Evolutionary conservation across 257 asterid species (phyloP).

Genomic region (Ballota nigra): DNA sequence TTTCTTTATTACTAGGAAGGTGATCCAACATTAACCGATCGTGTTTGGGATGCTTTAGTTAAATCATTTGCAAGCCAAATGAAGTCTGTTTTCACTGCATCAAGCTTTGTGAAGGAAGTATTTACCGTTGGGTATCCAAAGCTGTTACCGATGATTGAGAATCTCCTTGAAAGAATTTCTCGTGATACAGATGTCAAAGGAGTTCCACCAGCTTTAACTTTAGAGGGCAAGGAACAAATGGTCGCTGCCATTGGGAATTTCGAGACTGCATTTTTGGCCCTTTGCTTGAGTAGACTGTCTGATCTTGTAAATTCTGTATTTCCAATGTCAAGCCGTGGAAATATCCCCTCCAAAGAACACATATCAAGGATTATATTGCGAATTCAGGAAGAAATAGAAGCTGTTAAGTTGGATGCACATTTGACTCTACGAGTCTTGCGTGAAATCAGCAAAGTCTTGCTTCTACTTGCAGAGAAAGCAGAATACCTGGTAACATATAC

Average conservation of each 20-base stretch:
- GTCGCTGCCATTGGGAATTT: constrained; percentile 66
- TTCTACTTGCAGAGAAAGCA: constrained; percentile 79
- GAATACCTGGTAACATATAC: constrained; percentile 65
- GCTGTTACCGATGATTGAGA: constrained; percentile 74
- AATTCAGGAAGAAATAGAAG: constrained; percentile 93
- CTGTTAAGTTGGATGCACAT: constrained; percentile 84
- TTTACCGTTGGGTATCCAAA: constrained; percentile 94
- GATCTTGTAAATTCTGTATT: constrained; percentile 86
- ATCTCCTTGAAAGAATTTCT: constrained; percentile 88
- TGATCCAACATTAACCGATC: constrained; percentile 83
- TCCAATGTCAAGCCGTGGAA: constrained; percentile 87
- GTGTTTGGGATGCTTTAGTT: constrained; percentile 89
- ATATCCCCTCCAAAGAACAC: constrained; percentile 81
- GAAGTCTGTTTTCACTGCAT: constrained; percentile 91
- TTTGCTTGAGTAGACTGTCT: constrained; percentile 73
- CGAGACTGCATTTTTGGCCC: constrained; percentile 77
- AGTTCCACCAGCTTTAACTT: constrained; percentile 83
- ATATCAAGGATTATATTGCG: constrained; percentile 64
- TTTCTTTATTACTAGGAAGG: constrained; percentile 50
- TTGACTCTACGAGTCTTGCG: constrained; percentile 86
- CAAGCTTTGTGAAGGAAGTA: constrained; percentile 91
- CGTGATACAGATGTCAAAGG: constrained; percentile 99
- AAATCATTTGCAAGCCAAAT: constrained; percentile 92
- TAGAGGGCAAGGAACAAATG: constrained; percentile 86
- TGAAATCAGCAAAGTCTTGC: constrained; percentile 77